These are phyloP conservation scores for Sporothrix phasma DNA, from an alignment of 2,329 filamentous ascomycete genomes.

Conservation along the genomic window DNA sequence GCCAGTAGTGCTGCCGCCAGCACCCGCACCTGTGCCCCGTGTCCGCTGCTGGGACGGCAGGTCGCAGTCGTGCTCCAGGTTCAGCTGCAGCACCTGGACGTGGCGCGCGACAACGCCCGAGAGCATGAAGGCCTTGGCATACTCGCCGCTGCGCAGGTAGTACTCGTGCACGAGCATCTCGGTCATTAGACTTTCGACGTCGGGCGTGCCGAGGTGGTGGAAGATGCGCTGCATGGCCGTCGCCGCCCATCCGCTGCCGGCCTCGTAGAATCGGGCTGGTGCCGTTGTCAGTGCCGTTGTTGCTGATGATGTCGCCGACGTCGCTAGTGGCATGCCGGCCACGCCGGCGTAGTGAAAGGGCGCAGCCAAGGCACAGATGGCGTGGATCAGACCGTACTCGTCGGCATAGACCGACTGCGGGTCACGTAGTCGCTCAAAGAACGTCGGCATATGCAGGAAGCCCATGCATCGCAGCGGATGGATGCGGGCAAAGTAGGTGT, in stretches of 20 bases:
- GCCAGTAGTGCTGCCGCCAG: background rate
- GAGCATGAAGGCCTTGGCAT: conserved; percentile 15
- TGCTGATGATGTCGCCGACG: background rate
- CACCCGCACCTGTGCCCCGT: background rate
- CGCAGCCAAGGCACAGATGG: conserved; percentile 14
- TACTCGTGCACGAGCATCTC: conserved; percentile 16
- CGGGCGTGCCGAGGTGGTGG: conserved; percentile 9
- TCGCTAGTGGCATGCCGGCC: background rate
- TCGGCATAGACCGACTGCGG: background rate
- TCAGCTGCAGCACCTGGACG: conserved; percentile 15
- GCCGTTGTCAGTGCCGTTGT: too few species aligned
- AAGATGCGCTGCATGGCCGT: conserved; percentile 13
- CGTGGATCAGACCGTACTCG: conserved; percentile 12
- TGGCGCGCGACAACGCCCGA: conserved; percentile 13
- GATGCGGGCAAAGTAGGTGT: conserved; percentile 20
- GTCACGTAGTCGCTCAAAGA: conserved; percentile 18
- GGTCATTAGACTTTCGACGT: conserved; percentile 15
- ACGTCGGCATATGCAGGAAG: conserved; percentile 21
- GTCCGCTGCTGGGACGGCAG: background rate
- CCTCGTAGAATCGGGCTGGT: background rate
- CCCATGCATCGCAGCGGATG: conserved; percentile 21
- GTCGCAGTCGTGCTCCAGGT: conserved; percentile 13
- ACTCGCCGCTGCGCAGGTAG: conserved; percentile 14
- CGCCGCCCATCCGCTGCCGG: conserved; percentile 13
- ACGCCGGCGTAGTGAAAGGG: conserved; percentile 10